Evolutionary conservation across 2,329 filamentous ascomycete species (phyloP).

Genomic region (Pestalotiopsis sp.): DNA sequence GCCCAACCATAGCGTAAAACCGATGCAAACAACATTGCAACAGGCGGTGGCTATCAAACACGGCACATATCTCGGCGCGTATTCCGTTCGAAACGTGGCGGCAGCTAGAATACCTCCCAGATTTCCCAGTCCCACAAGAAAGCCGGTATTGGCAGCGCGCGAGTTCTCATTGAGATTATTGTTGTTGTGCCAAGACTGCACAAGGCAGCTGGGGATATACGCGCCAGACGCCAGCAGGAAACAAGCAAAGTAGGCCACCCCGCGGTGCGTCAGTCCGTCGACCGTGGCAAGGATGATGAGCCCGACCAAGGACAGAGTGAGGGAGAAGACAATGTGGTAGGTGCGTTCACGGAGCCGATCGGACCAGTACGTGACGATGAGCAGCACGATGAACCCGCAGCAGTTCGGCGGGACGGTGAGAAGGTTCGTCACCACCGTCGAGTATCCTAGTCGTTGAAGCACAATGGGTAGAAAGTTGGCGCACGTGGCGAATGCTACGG

Average conservation of each 20-base stretch:
- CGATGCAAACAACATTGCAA: conserved; percentile 45
- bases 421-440: conserved; percentile 47
- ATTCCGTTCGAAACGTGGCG: conserved; percentile 48
- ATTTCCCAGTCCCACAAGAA: conserved; percentile 51
- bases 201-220: conserved; percentile 49
- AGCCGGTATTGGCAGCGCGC: conserved; percentile 48
- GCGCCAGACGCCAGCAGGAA: conserved; percentile 48
- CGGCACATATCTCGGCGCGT: conserved; percentile 50
- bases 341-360: conserved; percentile 48
- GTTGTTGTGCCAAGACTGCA: conserved; percentile 55
- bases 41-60: conserved; percentile 43
- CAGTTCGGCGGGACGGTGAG: conserved; percentile 51
- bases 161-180: conserved; percentile 53
- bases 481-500: conserved; percentile 42
- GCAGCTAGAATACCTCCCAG: conserved; percentile 30
- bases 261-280: conserved; percentile 42
- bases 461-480: conserved; percentile 52
- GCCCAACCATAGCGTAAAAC: conserved; percentile 39
- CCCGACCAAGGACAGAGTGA: conserved; percentile 40
- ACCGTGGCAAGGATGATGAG: conserved; percentile 46
- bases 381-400: conserved; percentile 47
- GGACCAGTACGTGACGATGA: conserved; percentile 44
- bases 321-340: conserved; percentile 43
- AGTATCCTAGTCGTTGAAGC: conserved; percentile 45
- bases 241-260: conserved; percentile 51